Base-by-base conservation (phyloP, 768 basidiomycete species). In the Podaxis carcinomalis region DNA sequence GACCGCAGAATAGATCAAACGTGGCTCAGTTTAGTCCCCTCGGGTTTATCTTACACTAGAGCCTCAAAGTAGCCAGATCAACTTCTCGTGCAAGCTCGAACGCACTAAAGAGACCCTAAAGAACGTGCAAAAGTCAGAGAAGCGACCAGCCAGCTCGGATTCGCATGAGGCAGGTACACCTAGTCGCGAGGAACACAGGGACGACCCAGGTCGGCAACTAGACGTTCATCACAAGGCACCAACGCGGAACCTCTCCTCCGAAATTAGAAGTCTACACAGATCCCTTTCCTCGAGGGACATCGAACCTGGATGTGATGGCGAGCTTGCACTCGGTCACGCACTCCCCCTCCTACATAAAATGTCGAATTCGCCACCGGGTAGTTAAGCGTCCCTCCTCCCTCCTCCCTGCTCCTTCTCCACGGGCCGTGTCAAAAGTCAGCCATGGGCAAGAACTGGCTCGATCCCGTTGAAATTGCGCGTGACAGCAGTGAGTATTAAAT, bases 361-460 rank as follows among this genome's bases (percentile, higher is more conserved):
- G 14, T 42, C 40, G 14, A 19, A 42, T 13, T n/a, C 40, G n/a
- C 40, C 13, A 19, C 14, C n/a, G 40, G 40, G 40, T 42, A 42
- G 40, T 42, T 42, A 42, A 5, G 16, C 40, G 0, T 14, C n/a
- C 14, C 16, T 19, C n/a, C 40, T 42, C 14, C 40, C 13, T 42
- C n/a, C n/a, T 42, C n/a, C 7, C 40, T 2, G 4, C 40, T 23
- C 16, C n/a, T 44, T 35, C 23, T 25, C 42, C n/a, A 7, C 42
- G 28, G 14, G 10, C 25, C 23, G 70, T 68, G 51, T 23, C 58
- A 25, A 47, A 23, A 50, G 42, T 28, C 27, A 9, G 56, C 21
- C 37, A 69, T 69, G 70, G 66, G 64, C 19, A 68, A 64, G 37
- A 66, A 70, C 50, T 75, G 72, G 72, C 62, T 64, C 60, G 67